Percentiles rank a stretch among this genome's conserved stretches.
Conservation (phyloP, 805 yeast species). For the Myxozyma nipponensis region DNA sequence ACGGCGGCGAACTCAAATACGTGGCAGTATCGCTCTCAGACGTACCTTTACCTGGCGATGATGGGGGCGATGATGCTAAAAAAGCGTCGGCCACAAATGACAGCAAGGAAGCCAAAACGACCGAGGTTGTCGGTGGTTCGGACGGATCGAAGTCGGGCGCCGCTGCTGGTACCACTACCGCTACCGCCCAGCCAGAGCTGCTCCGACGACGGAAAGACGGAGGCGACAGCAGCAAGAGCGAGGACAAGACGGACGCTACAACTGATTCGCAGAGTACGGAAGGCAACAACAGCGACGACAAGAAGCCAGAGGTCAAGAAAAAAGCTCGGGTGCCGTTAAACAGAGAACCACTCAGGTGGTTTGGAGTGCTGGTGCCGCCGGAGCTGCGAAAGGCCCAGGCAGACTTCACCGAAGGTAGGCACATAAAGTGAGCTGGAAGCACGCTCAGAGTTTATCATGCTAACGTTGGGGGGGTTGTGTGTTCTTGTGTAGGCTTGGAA, state of each 20-base stretch:
- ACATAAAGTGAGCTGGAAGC: background rate
- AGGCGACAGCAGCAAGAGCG: slow-evolving; percentile 15
- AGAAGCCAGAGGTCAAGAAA: slow-evolving; percentile 1
- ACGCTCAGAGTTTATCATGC: background rate
- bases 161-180: slow-evolving; percentile 1
- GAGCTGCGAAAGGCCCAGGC: slow-evolving; percentile 42
- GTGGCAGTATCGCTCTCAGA: background rate
- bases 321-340: slow-evolving; percentile 7
- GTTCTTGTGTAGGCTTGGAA: background rate
- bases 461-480: no score
- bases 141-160: background rate
- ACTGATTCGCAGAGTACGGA: background rate
- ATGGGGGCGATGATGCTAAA: background rate
- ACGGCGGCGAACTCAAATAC: background rate
- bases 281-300: slow-evolving; percentile 5
- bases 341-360: slow-evolving; percentile 44
- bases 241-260: background rate
- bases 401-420: slow-evolving; percentile 36
- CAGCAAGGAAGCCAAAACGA: background rate
- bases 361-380: slow-evolving; percentile 48
- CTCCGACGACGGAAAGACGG: slow-evolving; percentile 4
- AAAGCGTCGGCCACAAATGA: background rate
- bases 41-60: slow-evolving; percentile 6
- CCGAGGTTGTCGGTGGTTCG: background rate
- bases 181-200: background rate